These are phyloP conservation scores for Scedosporium boydii DNA, from an alignment of 2,329 filamentous ascomycete species.

Conservation along the genomic window DNA sequence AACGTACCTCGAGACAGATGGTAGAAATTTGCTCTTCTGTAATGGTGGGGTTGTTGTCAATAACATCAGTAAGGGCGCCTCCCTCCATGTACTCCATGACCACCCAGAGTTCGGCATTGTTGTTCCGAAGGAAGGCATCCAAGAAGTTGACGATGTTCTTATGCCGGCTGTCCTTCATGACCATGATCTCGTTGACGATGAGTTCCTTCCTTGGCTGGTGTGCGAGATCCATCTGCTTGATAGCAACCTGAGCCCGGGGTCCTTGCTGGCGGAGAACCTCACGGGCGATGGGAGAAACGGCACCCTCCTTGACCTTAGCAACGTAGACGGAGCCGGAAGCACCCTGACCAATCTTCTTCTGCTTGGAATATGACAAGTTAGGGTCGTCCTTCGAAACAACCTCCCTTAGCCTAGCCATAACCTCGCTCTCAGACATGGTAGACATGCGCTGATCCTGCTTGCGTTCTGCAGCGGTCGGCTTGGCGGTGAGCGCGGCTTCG, in stretches of 20 bases:
- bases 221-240: conserved; percentile 98
- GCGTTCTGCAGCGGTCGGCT: conserved; percentile 61
- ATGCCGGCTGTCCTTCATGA: conserved; percentile 99
- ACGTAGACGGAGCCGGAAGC: conserved; percentile 98
- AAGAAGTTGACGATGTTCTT: conserved; percentile 98
- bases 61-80: conserved; percentile 92
- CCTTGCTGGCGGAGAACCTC: conserved; percentile 73
- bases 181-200: conserved; percentile 98
- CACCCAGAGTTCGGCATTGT: conserved; percentile 94
- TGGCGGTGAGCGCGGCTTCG: conserved; percentile 79
- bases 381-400: conserved; percentile 95
- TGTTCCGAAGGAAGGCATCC: conserved; percentile 92
- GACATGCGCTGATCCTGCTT: conserved; percentile 97
- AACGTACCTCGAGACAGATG: conserved; percentile 79
- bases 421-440: conserved; percentile 92
- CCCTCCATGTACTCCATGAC: conserved; percentile 99
- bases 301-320: conserved; percentile 83
- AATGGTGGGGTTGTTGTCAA: conserved; percentile 92
- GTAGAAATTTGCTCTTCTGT: conserved; percentile 96
- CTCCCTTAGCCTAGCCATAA: conserved; percentile 91
- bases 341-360: conserved; percentile 99
- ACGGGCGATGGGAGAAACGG: conserved; percentile 70
- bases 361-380: conserved; percentile 92
- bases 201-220: conserved; percentile 96
- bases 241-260: conserved; percentile 80